Evolutionary conservation across 2,329 filamentous ascomycete genomes (phyloP).

Genomic region (Acrocalymma vagum): DNA sequence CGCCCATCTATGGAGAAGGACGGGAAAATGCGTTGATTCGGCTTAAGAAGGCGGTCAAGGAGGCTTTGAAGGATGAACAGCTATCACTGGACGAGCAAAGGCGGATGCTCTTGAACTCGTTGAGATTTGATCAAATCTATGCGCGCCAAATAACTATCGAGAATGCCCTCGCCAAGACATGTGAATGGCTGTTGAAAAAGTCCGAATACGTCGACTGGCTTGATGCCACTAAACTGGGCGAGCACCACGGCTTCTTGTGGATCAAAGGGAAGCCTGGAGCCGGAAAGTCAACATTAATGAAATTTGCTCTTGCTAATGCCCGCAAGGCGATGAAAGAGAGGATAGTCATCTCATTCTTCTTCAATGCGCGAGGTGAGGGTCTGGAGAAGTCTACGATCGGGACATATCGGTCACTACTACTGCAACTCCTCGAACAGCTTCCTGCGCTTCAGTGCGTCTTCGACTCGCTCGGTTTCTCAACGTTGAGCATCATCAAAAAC

Average conservation of each 20-base stretch:
- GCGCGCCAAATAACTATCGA: constrained; percentile 48
- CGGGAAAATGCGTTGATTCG: constrained; percentile 14
- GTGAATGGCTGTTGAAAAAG: constrained; percentile 51
- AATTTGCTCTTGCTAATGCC: constrained; percentile 28
- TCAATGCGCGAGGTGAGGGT: constrained; percentile 30
- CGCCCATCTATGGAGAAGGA: constrained; percentile 27
- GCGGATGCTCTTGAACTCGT: constrained; percentile 36
- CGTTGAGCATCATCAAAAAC: constrained; percentile 4
- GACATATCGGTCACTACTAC: constrained; percentile 32
- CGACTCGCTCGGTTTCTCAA: constrained; percentile 5
- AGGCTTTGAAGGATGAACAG: too few species aligned
- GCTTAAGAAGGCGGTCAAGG: background rate
- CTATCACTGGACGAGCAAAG: constrained; percentile 13
- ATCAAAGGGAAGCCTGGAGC: constrained; percentile 51
- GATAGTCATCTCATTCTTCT: constrained; percentile 30
- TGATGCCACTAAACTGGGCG: constrained; percentile 27
- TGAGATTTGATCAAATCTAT: constrained; percentile 52
- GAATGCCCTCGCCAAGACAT: constrained; percentile 49
- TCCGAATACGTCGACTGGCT: constrained; percentile 50
- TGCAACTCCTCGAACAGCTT: constrained; percentile 29
- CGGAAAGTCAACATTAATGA: constrained; percentile 57
- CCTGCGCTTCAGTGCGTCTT: constrained; percentile 17
- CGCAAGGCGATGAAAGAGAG: constrained; percentile 13
- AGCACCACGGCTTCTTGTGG: constrained; percentile 56
- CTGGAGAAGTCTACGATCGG: constrained; percentile 32